Percentiles rank a stretch among this genome's conserved stretches.
Conservation (phyloP, 208 protist genomes). For the Crithidia bombi region DNA sequence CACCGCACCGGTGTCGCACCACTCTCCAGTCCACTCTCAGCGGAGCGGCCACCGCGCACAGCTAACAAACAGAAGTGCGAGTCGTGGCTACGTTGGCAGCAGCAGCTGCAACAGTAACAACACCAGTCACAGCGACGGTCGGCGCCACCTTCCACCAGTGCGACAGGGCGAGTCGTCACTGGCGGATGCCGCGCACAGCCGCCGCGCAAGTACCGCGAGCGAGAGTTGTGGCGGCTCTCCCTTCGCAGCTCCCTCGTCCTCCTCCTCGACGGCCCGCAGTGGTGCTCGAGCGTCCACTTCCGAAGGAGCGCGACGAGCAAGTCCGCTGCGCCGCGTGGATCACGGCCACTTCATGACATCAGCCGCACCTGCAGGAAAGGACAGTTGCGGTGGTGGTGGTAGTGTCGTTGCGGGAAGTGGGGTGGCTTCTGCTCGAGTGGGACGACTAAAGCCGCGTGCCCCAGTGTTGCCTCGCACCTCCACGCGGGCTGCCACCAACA, state of each 20-base stretch:
- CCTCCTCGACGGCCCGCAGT: neutral
- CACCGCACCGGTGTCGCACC: neutral
- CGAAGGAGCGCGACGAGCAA: slow-evolving; percentile 1
- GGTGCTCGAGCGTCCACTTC: slow-evolving; percentile 3
- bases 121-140: neutral
- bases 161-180: neutral
- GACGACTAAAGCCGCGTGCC: slow-evolving; percentile 8
- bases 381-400: no score
- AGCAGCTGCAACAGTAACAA: no score
- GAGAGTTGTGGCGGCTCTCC: neutral
- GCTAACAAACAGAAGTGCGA: neutral
- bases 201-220: slow-evolving; percentile 1
- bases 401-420: no score
- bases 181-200: neutral
- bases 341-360: no score
- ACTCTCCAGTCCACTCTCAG: neutral
- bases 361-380: no score
- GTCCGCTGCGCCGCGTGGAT: no score
- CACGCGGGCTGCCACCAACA: neutral
- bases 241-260: neutral
- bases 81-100: neutral
- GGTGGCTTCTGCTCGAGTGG: neutral
- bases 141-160: slow-evolving; percentile 6
- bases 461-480: slow-evolving; percentile 4
- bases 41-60: slow-evolving; percentile 11